Evolutionary conservation across 805 yeast species (phyloP), one percentile per base, ranked within the genome.

Genomic region (Candida yuanshanica): DNA sequence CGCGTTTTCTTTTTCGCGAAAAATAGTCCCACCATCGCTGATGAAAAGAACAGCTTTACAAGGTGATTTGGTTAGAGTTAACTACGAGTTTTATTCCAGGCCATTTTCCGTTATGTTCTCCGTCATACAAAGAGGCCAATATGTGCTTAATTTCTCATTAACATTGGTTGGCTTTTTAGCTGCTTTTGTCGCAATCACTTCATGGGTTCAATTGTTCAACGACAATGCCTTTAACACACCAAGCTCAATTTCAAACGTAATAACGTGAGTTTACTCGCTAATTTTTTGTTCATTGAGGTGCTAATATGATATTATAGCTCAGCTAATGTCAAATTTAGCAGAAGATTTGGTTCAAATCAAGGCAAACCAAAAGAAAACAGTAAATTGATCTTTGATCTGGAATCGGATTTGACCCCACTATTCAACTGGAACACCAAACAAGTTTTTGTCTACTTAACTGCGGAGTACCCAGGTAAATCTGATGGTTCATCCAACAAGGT

Each of bases 391-490:
- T 89, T 93, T 55, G 95, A 87, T 58, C 65, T 93, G 36, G 77
- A 77, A 6, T 69, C 76, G 1, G 96, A 91, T 62, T 69, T 91
- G 46, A 59, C 85, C 2, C 81, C 87, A 2, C 70, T 93, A 39
- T 90, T 90, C 74, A 89, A 84, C 62, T 91, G 97, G 96, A 93
- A 91, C 64, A 93, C 99, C 11, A 91, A 91, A 59, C 98, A 91
- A 63, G 79, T 91, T n/a, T 91, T 93, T 55, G 85, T 83, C 5
- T 93, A 91, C 55, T 69, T 93, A 47, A 85, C 95, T 3, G 95
- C 95, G 2, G 91, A 87, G 56, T 90, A 90, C 48, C 55, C 70
- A 33, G 71, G 68, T 1, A 56, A 55, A 38, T 20, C 59, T 33
- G 61, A 62, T 42, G 54, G 43, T 2, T 63, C 74, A n/a, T 58